Conservation (phyloP, 208 protist genomes). For the Endotrypanum monterogeii region DNA sequence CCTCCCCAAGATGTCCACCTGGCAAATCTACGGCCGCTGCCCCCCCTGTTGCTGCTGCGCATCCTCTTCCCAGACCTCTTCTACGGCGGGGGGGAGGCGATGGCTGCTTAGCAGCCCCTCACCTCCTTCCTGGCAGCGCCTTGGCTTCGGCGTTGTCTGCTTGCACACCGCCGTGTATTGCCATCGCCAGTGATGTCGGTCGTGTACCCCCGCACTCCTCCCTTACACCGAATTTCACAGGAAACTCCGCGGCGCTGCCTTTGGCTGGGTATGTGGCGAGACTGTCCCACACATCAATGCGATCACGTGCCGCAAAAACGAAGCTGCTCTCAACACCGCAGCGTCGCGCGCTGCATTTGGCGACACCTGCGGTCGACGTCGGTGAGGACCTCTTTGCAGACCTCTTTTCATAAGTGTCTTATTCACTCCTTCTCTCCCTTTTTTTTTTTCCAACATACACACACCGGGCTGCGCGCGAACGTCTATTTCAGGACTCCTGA, state of each 20-base stretch:
- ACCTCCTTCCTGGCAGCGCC: not conserved
- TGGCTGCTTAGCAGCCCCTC: not conserved
- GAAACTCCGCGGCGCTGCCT: constrained; percentile 6
- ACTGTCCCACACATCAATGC: not conserved
- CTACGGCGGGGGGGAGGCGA: not conserved
- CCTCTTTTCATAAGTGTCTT: constrained; percentile 49
- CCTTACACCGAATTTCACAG: constrained; percentile 6
- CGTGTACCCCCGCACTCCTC: not conserved
- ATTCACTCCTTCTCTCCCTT: constrained; percentile 4
- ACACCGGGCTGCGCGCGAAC: too few relatives aligned
- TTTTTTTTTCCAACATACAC: constrained; percentile 17
- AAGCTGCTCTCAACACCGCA: not conserved
- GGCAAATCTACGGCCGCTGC: not conserved
- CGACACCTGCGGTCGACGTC: constrained; percentile 17
- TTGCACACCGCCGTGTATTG: constrained; percentile 6
- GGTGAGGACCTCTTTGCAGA: constrained; percentile 74
- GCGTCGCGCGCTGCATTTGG: constrained; percentile 26
- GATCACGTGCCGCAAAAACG: not conserved
- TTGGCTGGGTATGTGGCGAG: not conserved
- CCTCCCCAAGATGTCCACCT: constrained; percentile 17
- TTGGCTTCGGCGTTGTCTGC: constrained; percentile 8
- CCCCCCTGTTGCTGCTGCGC: not conserved
- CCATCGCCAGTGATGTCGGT: not conserved
- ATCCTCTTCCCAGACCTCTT: constrained; percentile 2
- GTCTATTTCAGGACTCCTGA: too few relatives aligned